phyloP scores from a whole-genome alignment of 768 basidiomycete genomes.

The Saitozyma podzolica region DNA sequence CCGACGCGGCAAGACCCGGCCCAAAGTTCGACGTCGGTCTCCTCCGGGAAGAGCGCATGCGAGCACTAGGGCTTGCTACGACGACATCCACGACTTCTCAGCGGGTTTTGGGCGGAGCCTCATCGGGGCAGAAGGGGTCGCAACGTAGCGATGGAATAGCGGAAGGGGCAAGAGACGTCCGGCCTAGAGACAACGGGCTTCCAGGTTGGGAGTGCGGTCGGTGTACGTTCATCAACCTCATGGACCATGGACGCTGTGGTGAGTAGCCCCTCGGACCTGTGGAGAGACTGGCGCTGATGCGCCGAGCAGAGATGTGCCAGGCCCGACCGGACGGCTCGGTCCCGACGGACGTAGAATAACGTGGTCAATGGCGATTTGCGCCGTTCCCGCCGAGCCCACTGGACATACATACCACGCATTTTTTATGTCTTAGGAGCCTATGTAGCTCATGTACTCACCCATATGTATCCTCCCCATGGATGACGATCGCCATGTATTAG shows the following conservation, averaged over 20 bases:
- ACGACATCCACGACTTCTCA: conserved; percentile 5
- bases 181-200: conserved; percentile 3
- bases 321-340: conserved; percentile 35
- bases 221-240: conserved; percentile 35
- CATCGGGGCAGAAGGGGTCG: neutral
- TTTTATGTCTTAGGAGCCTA: too few species aligned
- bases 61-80: conserved; percentile 11
- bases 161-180: neutral
- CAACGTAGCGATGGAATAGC: neutral
- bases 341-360: conserved; percentile 9
- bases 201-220: conserved; percentile 33
- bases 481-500: too few species aligned
- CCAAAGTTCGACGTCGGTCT: conserved; percentile 11
- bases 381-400: too few species aligned
- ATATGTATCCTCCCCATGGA: too few species aligned
- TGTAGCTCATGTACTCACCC: too few species aligned
- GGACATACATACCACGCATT: too few species aligned
- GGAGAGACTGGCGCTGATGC: conserved; percentile 4
- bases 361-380: too few species aligned
- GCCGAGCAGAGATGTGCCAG: conserved; percentile 33
- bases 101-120: neutral
- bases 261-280: conserved; percentile 10
- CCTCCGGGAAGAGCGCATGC: conserved; percentile 17
- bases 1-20: too few species aligned
- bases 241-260: conserved; percentile 40